These are phyloP conservation scores for Elaeis oleifera DNA, from an alignment of 202 grass and related monocot genomes.

Conservation along the genomic window DNA sequence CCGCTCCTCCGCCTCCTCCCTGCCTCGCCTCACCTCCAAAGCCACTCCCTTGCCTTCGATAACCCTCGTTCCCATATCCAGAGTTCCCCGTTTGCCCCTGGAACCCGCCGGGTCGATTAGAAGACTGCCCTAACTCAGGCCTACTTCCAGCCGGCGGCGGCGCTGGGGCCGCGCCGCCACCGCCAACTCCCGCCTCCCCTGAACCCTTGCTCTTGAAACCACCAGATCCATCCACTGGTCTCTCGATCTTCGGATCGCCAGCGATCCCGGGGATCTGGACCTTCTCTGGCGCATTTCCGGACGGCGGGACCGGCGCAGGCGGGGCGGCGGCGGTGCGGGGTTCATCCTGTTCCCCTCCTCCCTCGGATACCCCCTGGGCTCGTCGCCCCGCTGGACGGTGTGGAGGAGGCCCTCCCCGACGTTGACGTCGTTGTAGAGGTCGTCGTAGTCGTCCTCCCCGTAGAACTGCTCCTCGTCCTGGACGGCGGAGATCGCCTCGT, in stretches of 20 bases:
- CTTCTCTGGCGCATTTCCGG: conserved; percentile 25
- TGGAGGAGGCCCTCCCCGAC: conserved; percentile 60
- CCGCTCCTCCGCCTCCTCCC: too few relatives aligned
- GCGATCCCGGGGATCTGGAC: conserved; percentile 40
- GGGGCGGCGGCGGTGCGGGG: not conserved
- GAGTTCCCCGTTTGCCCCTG: not conserved
- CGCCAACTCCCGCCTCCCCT: not conserved
- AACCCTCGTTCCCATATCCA: conserved; percentile 30
- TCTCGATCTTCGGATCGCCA: not conserved
- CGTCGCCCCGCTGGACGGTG: conserved; percentile 19
- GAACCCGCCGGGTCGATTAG: not conserved
- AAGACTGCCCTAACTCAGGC: not conserved
- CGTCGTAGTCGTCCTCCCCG: conserved; percentile 68
- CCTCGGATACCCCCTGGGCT: conserved; percentile 17
- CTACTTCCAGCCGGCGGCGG: conserved; percentile 23
- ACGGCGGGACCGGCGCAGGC: conserved; percentile 9
- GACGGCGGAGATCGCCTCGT: conserved; percentile 57
- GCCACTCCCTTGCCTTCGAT: conserved; percentile 40
- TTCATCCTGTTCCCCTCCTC: not conserved
- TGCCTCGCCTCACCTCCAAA: conserved; percentile 27
- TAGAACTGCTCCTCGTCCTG: conserved; percentile 64
- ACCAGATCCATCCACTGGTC: not conserved
- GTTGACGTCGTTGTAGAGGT: conserved; percentile 79
- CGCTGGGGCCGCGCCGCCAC: conserved; percentile 9
- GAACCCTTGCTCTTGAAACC: conserved; percentile 1